Base-by-base conservation (phyloP, 2,329 filamentous ascomycete genomes). In the Ophiocordyceps camponoti-leonardi region DNA sequence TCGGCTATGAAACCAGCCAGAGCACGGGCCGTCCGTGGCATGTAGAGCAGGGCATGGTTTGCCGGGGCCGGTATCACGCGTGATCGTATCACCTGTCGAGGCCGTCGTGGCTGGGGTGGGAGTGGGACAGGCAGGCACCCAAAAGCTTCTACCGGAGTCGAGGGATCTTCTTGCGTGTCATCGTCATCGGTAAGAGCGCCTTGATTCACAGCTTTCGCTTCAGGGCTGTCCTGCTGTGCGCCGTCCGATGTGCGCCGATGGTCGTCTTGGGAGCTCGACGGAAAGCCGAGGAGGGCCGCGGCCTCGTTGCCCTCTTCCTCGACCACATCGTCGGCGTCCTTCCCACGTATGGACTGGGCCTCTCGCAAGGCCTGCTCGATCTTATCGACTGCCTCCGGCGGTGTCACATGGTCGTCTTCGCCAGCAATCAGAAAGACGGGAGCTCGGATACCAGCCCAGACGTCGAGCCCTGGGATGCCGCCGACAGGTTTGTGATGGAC, bases 31-130 rank as follows among this genome's bases (percentile, higher is more conserved):
- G 78, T 84, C 1, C 75, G 71, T 2, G 86, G 82, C 47, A 81
- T 80, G 59, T 94, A 96, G 6, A 94, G 73, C 23, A 96, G 68
- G 13, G 84, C 83, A 61, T 96, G 90, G 3, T 81, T 83, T 11
- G 86, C 85, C 1, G 87, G 87, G 1, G 76, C 67, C 0, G 84
- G 84, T 44, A 95, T 70, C 44, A 88, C 69, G 20, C 74, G 73
- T 1, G 75, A 79, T 56, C 84, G 80, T 22, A 94, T 68, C 10
- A 78, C 64, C 52, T 69, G 72, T 5, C 57, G 56, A 0, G 74
- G 75, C 31, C 66, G 67, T 7, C 58, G 55, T 4, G 67, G 67
- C 51, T 75, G 70, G 5, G 64, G 56, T 23, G 75, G 71, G 13
- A 74, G 61, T 13, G 59, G 47, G 2, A 20, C 58, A 16, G 63